These are phyloP conservation scores for Pseudopyrenochaeta lycopersici DNA, from an alignment of 2,329 filamentous ascomycete genomes.

Conservation along the genomic window DNA sequence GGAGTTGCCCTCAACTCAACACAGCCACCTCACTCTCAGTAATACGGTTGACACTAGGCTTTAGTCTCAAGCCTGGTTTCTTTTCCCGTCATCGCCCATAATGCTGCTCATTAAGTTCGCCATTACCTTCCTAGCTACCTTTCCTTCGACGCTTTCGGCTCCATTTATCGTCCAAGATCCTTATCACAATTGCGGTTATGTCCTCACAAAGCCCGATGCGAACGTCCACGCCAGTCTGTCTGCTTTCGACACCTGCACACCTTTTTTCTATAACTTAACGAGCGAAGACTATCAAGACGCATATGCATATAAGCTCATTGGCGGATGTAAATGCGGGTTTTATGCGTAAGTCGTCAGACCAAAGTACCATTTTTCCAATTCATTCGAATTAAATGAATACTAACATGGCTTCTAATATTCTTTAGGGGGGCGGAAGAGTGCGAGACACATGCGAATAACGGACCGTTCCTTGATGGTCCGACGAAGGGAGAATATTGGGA, in stretches of 20 bases:
- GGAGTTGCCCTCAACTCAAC: not conserved
- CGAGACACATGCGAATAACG: not conserved
- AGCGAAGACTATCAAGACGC: conserved; percentile 10
- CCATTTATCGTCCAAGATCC: not conserved
- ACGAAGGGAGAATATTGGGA: conserved; percentile 10
- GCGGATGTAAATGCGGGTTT: conserved; percentile 11
- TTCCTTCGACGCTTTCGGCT: not conserved
- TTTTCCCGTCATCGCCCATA: not conserved
- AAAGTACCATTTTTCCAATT: not conserved
- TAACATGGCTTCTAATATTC: not conserved
- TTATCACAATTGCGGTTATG: conserved; percentile 13
- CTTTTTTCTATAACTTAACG: conserved; percentile 11
- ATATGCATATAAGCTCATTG: conserved; percentile 13
- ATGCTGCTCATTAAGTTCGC: not conserved
- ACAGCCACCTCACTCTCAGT: too few relatives aligned
- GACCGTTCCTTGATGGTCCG: conserved; percentile 7
- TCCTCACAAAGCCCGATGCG: conserved; percentile 9
- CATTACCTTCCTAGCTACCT: not conserved
- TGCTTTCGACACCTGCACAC: not conserved
- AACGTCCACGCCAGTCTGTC: conserved; percentile 10
- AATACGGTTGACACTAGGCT: too few relatives aligned
- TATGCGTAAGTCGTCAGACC: conserved; percentile 1
- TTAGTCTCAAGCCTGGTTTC: too few relatives aligned
- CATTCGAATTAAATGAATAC: not conserved
- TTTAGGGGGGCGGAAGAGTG: conserved; percentile 6